Conservation (phyloP, 805 yeast species). For the Nakazawaea ishiwadae region DNA sequence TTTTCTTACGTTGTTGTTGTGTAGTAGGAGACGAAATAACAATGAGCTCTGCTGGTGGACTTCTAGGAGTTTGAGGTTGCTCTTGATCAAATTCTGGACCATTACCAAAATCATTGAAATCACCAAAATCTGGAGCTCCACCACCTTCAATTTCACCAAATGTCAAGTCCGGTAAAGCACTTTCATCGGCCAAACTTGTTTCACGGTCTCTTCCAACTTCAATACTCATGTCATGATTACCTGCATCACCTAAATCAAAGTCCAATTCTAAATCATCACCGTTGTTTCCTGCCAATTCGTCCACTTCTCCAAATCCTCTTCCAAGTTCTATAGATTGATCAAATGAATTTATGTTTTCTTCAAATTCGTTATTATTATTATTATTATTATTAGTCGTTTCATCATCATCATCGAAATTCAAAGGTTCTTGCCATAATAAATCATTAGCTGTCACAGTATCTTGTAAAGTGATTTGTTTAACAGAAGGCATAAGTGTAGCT, state of each 20-base stretch:
- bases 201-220: constrained; percentile 47
- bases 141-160: constrained; percentile 18
- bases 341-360: constrained; percentile 17
- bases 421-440: constrained; percentile 62
- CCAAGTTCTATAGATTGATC: constrained; percentile 68
- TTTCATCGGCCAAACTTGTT: constrained; percentile 7
- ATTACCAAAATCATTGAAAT: constrained; percentile 6
- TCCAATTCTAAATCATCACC: constrained; percentile 28
- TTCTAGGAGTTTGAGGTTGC: constrained; percentile 15
- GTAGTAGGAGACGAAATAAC: constrained; percentile 1
- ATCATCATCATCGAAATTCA: constrained; percentile 33
- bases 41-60: background rate
- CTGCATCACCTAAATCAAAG: constrained; percentile 27
- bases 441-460: constrained; percentile 81
- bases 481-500: constrained; percentile 55
- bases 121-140: constrained; percentile 13
- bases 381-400: no score
- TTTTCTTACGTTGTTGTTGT: constrained; percentile 19
- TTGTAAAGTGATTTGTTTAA: constrained; percentile 56
- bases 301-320: constrained; percentile 38
- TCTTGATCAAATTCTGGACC: constrained; percentile 13
- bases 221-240: constrained; percentile 21
- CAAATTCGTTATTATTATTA: constrained; percentile 8
- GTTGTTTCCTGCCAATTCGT: constrained; percentile 24
- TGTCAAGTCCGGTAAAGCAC: constrained; percentile 22